Base-by-base conservation (phyloP, 2,329 filamentous ascomycete species). In the Penicillium occitanis region DNA sequence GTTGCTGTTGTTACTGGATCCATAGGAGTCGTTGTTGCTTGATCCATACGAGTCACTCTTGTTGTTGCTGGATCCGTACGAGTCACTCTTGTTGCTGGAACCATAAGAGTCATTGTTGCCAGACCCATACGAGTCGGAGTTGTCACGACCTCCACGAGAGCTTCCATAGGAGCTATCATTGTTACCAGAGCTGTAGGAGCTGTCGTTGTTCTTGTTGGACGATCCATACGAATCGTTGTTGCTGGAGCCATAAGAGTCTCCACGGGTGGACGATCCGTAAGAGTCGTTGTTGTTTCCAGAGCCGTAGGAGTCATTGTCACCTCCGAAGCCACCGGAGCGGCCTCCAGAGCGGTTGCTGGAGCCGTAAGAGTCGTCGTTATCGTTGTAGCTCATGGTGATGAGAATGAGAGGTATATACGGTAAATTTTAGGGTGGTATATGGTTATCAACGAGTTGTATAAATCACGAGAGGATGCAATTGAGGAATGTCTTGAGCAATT, bases 361-460 rank as follows among this genome's bases (percentile, higher is more conserved):
- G 28, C 64, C 59, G 50, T 61, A 63, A 19, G 25, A 53, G 59
- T 58, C 60, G 51, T 51, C 42, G 64, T 62, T 40, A 42, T 63
- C 30, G 19, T 59, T 46, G 51, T 44, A 48, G 44, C 65, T 63
- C 65, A 66, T 66, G 60, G 19, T 66, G 65, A 59, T 13, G 35
- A 48, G 53, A 44, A 19, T 35, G 30, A 17, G 37, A 61, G 7
- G 22, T 57, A 33, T 25, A 35, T 33, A 2, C 10, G 11, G n/a
- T 25, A 25, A 58, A 51, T n/a, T 28, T 35, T 48, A 58, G 51
- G 37, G 62, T 58, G 8, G 37, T 7, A 42, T 46, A 11, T 37
- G 3, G 19, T 17, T 44, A 28, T 60, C 37, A 28, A 19, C 30
- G 13, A 11, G 19, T 25, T 60, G 57, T 30, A 19, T 22, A 58